Conservation (phyloP, 805 yeast species). For the Tanozyma kutaoensis region DNA sequence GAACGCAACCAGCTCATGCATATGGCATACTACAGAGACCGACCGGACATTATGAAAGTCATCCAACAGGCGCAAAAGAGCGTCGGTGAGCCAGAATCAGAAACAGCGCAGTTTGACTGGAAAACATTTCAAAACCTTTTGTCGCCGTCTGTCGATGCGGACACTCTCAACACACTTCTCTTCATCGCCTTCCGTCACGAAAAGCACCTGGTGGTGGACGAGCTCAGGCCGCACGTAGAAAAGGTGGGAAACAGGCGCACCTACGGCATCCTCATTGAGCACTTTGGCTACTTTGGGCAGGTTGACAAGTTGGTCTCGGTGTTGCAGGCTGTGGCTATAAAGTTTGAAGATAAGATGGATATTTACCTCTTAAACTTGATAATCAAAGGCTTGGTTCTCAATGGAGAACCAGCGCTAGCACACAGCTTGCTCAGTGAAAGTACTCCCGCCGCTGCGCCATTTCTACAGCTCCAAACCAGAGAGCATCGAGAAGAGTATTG, state of each 20-base stretch:
- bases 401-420: constrained; percentile 1
- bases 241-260: background rate
- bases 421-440: too few species aligned
- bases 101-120: constrained; percentile 8
- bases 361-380: constrained; percentile 8
- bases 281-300: constrained; percentile 7
- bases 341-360: constrained; percentile 4
- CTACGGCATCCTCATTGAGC: constrained; percentile 3
- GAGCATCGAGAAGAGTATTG: constrained; percentile 10
- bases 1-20: constrained; percentile 18
- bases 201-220: constrained; percentile 8
- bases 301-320: constrained; percentile 6
- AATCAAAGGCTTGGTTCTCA: constrained; percentile 5
- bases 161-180: constrained; percentile 13
- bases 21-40: constrained; percentile 18
- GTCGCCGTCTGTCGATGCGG: constrained; percentile 3
- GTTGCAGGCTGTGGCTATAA: background rate
- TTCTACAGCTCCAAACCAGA: constrained; percentile 6
- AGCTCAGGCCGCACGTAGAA: constrained; percentile 6
- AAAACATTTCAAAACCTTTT: constrained; percentile 8
- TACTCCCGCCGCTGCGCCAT: constrained; percentile 2
- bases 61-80: background rate
- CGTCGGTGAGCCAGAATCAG: background rate
- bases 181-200: constrained; percentile 16
- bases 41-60: constrained; percentile 1